phyloP scores from a whole-genome alignment of 495 filamentous ascomycete species.

The Ramalina intermedia region DNA sequence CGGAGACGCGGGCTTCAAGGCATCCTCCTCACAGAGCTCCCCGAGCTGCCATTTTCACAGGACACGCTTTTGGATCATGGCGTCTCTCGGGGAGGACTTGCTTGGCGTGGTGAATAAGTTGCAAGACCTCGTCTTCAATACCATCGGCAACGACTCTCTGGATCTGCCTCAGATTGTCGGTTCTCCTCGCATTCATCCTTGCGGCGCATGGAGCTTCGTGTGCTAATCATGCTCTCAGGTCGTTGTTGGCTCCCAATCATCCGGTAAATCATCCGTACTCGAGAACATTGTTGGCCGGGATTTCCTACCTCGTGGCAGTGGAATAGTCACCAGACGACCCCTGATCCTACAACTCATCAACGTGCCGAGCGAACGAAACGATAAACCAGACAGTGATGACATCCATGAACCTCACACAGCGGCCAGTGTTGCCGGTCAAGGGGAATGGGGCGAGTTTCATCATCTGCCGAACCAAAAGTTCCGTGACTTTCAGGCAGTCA shows the following conservation, averaged over 20 bases:
- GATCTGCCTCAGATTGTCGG: constrained; percentile 96
- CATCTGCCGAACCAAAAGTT: constrained; percentile 83
- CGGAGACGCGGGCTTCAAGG: not conserved
- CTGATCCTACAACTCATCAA: constrained; percentile 98
- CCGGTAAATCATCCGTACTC: constrained; percentile 96
- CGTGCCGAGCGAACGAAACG: constrained; percentile 64
- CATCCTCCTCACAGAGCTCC: not conserved
- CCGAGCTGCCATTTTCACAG: not conserved
- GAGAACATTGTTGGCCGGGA: constrained; percentile 98
- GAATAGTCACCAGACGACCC: constrained; percentile 88
- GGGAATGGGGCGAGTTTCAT: constrained; percentile 96
- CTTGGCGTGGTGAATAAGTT: constrained; percentile 88
- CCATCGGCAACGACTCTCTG: constrained; percentile 95
- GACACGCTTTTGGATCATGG: constrained; percentile 27
- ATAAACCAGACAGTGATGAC: constrained; percentile 49
- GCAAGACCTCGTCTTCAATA: constrained; percentile 98
- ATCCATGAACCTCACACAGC: constrained; percentile 54
- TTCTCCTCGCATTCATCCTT: constrained; percentile 12
- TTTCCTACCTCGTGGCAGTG: constrained; percentile 89
- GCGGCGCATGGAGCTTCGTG: not conserved
- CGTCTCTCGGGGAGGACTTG: constrained; percentile 77
- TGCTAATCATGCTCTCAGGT: constrained; percentile 42
- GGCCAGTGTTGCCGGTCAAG: constrained; percentile 51
- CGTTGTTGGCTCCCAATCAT: constrained; percentile 95
- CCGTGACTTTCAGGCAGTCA: constrained; percentile 82